Conservation (phyloP, 2,329 filamentous ascomycete genomes). For the Colletotrichum lupini region DNA sequence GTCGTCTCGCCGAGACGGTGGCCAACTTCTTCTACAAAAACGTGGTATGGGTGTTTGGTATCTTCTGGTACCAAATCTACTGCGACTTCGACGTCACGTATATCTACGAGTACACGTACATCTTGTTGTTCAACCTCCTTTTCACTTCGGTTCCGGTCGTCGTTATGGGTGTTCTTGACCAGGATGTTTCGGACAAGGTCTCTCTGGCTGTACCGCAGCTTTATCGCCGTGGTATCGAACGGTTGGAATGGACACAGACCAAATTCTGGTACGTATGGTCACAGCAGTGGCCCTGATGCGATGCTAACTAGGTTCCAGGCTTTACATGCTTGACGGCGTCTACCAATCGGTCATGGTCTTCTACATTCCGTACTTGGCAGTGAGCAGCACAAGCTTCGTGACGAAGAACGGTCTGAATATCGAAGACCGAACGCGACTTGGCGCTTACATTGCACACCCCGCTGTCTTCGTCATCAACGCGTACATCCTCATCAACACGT, state of each 20-base stretch:
- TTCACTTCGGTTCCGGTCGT: constrained; percentile 97
- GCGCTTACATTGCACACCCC: constrained; percentile 86
- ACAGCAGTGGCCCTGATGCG: neutral
- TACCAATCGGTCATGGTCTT: constrained; percentile 96
- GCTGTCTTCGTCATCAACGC: constrained; percentile 90
- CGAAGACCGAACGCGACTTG: constrained; percentile 84
- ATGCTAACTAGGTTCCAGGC: constrained; percentile 60
- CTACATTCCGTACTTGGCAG: constrained; percentile 90
- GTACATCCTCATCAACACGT: constrained; percentile 96
- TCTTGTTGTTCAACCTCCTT: constrained; percentile 93
- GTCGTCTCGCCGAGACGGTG: constrained; percentile 90
- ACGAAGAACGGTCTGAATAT: constrained; percentile 80
- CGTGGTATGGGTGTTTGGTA: constrained; percentile 94
- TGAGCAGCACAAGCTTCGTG: constrained; percentile 74
- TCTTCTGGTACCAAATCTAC: constrained; percentile 98
- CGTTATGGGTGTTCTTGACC: constrained; percentile 95
- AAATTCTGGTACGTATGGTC: constrained; percentile 87
- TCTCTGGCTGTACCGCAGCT: constrained; percentile 95
- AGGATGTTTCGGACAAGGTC: constrained; percentile 94
- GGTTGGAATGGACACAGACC: constrained; percentile 92
- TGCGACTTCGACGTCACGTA: constrained; percentile 97
- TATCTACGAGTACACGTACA: constrained; percentile 97
- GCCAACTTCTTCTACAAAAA: constrained; percentile 99
- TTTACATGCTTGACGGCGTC: constrained; percentile 93
- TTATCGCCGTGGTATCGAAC: constrained; percentile 94